These are phyloP conservation scores for Lactarius vividus DNA, from an alignment of 768 basidiomycete species.

Conservation along the genomic window DNA sequence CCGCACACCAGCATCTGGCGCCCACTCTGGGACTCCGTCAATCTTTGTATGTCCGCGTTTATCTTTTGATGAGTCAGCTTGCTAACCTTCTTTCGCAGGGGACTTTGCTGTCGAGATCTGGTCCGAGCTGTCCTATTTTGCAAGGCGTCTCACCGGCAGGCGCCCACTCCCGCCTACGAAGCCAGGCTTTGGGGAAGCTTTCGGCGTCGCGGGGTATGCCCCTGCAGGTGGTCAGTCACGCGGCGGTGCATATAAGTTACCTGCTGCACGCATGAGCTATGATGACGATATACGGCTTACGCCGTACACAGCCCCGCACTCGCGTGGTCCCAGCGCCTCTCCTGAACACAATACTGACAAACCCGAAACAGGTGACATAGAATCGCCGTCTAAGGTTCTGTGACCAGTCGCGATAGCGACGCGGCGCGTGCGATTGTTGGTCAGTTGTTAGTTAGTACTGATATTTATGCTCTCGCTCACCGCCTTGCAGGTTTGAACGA, in stretches of 20 bases:
- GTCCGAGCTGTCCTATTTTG: constrained; percentile 60
- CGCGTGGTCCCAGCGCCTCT: background rate
- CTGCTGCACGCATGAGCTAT: constrained; percentile 1
- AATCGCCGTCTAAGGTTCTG: background rate
- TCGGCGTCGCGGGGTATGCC: constrained; percentile 18
- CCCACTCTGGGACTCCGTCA: constrained; percentile 67
- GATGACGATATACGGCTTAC: constrained; percentile 21
- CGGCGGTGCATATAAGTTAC: background rate
- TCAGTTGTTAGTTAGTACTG: background rate
- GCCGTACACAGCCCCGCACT: constrained; percentile 2
- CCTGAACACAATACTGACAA: background rate
- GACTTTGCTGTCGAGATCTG: constrained; percentile 69
- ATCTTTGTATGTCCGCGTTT: constrained; percentile 40
- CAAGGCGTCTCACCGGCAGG: constrained; percentile 40
- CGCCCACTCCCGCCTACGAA: background rate
- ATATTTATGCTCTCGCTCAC: background rate
- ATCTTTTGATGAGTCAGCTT: background rate
- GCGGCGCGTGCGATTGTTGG: background rate
- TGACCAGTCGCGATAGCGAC: background rate
- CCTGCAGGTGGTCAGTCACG: background rate
- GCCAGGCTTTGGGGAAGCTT: constrained; percentile 15
- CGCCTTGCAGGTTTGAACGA: background rate
- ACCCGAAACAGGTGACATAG: background rate
- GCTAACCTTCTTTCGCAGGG: constrained; percentile 35
- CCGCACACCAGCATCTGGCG: constrained; percentile 58